A percentile compares a stretch with the other conserved stretches of the same genome.
Conservation (phyloP, 2,329 filamentous ascomycete genomes). For the Talaromyces piceae region DNA sequence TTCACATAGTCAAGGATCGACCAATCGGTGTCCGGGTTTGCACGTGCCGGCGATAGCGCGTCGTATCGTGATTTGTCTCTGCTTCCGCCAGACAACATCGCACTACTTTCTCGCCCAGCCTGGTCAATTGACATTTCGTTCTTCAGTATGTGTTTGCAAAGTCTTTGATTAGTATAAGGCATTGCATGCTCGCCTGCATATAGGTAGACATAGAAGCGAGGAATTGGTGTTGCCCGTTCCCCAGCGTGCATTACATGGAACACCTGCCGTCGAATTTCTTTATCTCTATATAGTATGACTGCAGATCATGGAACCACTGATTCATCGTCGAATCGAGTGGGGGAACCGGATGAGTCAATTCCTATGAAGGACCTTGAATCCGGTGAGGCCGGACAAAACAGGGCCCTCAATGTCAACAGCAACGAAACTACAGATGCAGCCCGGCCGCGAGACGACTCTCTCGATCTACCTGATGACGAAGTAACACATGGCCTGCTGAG, state of each 20-base stretch:
- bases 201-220: neutral
- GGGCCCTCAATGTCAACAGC: neutral
- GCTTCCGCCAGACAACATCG: neutral
- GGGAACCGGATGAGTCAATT: neutral
- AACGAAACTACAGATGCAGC: constrained; percentile 2
- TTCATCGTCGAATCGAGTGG: neutral
- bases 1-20: no score
- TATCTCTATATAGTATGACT: constrained; percentile 1
- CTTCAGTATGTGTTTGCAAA: neutral
- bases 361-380: constrained; percentile 11
- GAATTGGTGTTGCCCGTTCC: neutral
- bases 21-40: neutral
- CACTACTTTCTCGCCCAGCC: neutral
- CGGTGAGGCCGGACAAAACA: constrained; percentile 1
- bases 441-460: constrained; percentile 7
- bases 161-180: neutral
- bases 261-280: no score
- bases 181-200: neutral
- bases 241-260: no score
- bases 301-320: neutral
- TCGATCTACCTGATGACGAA: constrained; percentile 6
- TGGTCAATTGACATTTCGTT: neutral
- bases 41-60: neutral
- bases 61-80: neutral
- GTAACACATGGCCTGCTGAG: constrained; percentile 6